Evolutionary conservation across 495 filamentous ascomycete species (phyloP).

Genomic region (Chlorociboria aeruginascens): DNA sequence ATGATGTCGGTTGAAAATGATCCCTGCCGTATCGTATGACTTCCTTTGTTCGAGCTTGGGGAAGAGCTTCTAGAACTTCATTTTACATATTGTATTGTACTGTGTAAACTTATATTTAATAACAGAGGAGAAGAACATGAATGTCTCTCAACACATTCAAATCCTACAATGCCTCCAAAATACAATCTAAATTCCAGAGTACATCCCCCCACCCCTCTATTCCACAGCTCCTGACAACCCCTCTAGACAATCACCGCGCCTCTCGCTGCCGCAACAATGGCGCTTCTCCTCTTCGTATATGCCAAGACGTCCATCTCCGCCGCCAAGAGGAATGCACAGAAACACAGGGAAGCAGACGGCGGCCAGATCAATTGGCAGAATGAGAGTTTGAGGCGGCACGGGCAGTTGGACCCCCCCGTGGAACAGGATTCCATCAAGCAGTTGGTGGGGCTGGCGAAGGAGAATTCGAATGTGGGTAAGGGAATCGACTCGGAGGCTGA

Average conservation of each 20-base stretch:
- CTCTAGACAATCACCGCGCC: constrained; percentile 32
- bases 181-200: constrained; percentile 17
- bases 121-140: too few relatives aligned
- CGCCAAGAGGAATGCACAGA: constrained; percentile 30
- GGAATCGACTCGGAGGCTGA: neutral
- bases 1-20: constrained; percentile 1
- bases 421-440: constrained; percentile 14
- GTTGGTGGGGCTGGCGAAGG: constrained; percentile 6
- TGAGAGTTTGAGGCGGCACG: constrained; percentile 31
- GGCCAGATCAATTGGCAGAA: constrained; percentile 35
- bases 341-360: constrained; percentile 33
- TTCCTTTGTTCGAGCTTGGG: neutral
- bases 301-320: constrained; percentile 30
- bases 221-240: neutral
- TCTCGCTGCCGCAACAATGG: constrained; percentile 36
- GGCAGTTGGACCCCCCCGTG: constrained; percentile 25
- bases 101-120: too few relatives aligned
- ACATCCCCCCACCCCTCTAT: neutral
- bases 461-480: neutral
- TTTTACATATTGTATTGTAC: too few relatives aligned
- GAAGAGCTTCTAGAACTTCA: too few relatives aligned
- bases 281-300: constrained; percentile 31
- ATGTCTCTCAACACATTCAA: neutral
- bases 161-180: constrained; percentile 12
- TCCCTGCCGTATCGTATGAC: constrained; percentile 1